phyloP scores from a whole-genome alignment of 2,329 filamentous ascomycete genomes.

The Exophiala alcalophila region DNA sequence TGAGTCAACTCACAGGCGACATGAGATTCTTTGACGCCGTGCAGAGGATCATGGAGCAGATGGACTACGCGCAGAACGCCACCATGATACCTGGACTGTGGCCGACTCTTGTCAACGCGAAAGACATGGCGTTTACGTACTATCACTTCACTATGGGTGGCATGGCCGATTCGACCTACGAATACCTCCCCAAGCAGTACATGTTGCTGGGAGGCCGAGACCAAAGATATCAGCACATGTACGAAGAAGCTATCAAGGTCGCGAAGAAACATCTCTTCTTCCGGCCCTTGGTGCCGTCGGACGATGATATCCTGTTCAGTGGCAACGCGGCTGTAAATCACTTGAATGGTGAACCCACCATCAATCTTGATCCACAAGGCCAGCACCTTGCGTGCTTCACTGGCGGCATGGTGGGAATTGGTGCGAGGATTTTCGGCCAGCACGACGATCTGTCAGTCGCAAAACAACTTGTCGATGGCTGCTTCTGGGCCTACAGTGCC shows the following conservation, averaged over 20 bases:
- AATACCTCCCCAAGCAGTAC: constrained; percentile 63
- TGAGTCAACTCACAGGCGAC: constrained; percentile 41
- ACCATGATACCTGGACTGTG: constrained; percentile 42
- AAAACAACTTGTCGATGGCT: constrained; percentile 59
- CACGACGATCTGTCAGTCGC: constrained; percentile 56
- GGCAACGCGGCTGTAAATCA: constrained; percentile 45
- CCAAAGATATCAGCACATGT: constrained; percentile 63
- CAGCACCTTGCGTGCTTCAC: constrained; percentile 69
- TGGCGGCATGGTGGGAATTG: constrained; percentile 68
- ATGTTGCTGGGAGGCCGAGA: constrained; percentile 73
- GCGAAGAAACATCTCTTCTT: constrained; percentile 73
- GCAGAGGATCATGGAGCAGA: constrained; percentile 36
- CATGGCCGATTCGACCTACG: constrained; percentile 57
- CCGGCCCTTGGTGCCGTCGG: constrained; percentile 67
- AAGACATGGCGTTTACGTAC: constrained; percentile 31
- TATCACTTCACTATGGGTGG: constrained; percentile 53
- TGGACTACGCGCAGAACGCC: constrained; percentile 35
- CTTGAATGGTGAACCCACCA: constrained; percentile 29
- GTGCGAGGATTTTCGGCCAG: constrained; percentile 58
- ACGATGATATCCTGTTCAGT: constrained; percentile 65
- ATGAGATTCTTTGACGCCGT: constrained; percentile 40
- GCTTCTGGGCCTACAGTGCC: constrained; percentile 60
- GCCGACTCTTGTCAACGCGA: constrained; percentile 37
- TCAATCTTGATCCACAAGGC: constrained; percentile 34
- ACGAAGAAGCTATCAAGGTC: constrained; percentile 64